A percentile compares a stretch with the other conserved stretches of the same genome.
phyloP scores from a whole-genome alignment of 768 basidiomycete species.

The Boletus rufocinnamomeus region DNA sequence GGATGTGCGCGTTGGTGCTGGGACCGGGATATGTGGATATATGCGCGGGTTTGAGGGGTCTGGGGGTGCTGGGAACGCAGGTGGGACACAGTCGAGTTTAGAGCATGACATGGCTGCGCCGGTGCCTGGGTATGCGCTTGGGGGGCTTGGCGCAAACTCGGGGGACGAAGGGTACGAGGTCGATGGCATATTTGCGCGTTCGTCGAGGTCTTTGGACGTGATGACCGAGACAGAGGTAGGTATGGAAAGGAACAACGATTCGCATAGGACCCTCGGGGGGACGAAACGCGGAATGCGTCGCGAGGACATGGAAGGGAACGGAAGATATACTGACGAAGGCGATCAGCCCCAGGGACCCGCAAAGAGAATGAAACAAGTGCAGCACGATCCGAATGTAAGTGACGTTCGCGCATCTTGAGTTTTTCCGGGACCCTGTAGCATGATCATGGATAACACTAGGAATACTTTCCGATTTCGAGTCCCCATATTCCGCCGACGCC shows the following conservation, averaged over 20 bases:
- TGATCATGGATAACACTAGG: constrained; percentile 12
- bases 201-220: constrained; percentile 10
- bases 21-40: constrained; percentile 22
- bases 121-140: constrained; percentile 20
- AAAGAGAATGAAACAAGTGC: constrained; percentile 22
- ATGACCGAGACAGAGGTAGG: constrained; percentile 12
- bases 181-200: constrained; percentile 9
- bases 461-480: constrained; percentile 25
- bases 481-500: constrained; percentile 24
- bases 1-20: background rate
- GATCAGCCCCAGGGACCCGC: constrained; percentile 8
- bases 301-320: constrained; percentile 17
- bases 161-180: background rate
- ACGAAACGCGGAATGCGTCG: constrained; percentile 17
- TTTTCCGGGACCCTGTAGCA: background rate
- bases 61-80: background rate
- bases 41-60: constrained; percentile 23
- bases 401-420: background rate
- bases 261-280: constrained; percentile 2
- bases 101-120: constrained; percentile 21
- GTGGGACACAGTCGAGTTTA: background rate
- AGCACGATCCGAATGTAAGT: constrained; percentile 23
- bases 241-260: constrained; percentile 6
- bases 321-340: constrained; percentile 6
- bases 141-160: background rate